Conservation (phyloP, 2,329 filamentous ascomycete species). For the Xylaria sp. region DNA sequence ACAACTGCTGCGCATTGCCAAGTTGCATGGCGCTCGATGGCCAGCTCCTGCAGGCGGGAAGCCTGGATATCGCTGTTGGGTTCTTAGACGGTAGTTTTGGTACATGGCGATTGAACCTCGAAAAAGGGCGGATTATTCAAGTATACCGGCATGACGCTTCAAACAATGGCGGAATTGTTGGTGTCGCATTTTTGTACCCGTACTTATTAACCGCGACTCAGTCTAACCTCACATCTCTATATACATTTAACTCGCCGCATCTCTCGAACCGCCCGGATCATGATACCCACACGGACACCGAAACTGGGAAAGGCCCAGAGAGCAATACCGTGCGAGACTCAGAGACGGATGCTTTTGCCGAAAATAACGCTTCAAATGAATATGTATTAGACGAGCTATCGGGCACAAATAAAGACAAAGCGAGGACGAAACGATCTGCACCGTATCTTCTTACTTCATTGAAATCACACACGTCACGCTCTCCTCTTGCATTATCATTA, state of each 20-base stretch:
- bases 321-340: slow-evolving; percentile 23
- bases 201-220: slow-evolving; percentile 83
- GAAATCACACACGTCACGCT: slow-evolving; percentile 80
- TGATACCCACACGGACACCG: slow-evolving; percentile 20
- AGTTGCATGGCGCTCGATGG: slow-evolving; percentile 75
- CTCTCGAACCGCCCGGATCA: slow-evolving; percentile 7
- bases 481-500: slow-evolving; percentile 84
- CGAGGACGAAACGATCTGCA: slow-evolving; percentile 39
- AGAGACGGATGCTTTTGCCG: not conserved
- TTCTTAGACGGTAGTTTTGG: slow-evolving; percentile 78
- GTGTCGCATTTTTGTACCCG: slow-evolving; percentile 77
- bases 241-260: slow-evolving; percentile 64
- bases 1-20: slow-evolving; percentile 53
- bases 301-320: slow-evolving; percentile 11
- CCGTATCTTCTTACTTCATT: slow-evolving; percentile 79
- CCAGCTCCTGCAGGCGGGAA: slow-evolving; percentile 53
- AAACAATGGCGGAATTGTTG: slow-evolving; percentile 72
- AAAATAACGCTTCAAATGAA: not conserved
- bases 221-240: slow-evolving; percentile 78
- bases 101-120: slow-evolving; percentile 70
- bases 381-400: slow-evolving; percentile 15
- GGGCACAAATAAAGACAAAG: slow-evolving; percentile 2
- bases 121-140: slow-evolving; percentile 55
- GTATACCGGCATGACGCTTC: slow-evolving; percentile 70
- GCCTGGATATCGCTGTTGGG: slow-evolving; percentile 72